Base-by-base conservation (phyloP, 2,329 filamentous ascomycete species). In the Colletotrichum sp. region DNA sequence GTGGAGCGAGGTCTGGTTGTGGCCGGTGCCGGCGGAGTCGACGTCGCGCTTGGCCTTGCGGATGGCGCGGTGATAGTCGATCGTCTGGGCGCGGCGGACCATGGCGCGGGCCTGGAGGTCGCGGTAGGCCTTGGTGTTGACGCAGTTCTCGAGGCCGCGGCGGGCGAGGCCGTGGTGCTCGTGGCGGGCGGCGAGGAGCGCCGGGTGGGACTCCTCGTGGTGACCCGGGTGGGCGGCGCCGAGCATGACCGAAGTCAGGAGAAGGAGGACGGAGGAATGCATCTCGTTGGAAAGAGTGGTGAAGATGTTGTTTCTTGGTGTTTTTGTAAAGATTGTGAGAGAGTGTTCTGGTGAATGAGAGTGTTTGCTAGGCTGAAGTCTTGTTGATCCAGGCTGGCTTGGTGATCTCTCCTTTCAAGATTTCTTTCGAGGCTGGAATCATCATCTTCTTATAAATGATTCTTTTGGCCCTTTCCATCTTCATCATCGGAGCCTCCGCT, bases 161-260 rank as follows among this genome's bases (percentile, higher is more conserved):
- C 68, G 68, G 68, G 68, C 69, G 44, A 71, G 44, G 69, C 69
- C 69, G 49, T 71, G 69, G 32, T 71, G 69, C 12, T 44, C 39
- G 62, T 71, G 69, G 62, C 69, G 69, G 28, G 69, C 60, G 32
- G 62, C 69, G 16, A 71, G 69, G 49, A 71, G 69, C 16, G 13
- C 24, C 21, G 69, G 69, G 49, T 71, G 69, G 10, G 60, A 21
- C 15, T 71, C 69, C 62, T 71, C 69, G 44, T 71, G 69, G 69
- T 71, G 69, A 13, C 44, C 69, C 62, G 69, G 62, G 44, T 71
- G 69, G 30, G 69, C 69, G 30, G 69, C 63, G 60, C 69, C 69
- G 26, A 71, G 69, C 39, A 71, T 55, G 30, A 59, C 69, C 21
- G 69, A 66, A 39, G 60, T 44, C 39, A 71, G 44, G 30, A 71